Percentiles rank a stretch among this genome's conserved stretches.
These are phyloP conservation scores for Tolypocladium endophyticum DNA, from an alignment of 2,329 filamentous ascomycete genomes.

Conservation along the genomic window DNA sequence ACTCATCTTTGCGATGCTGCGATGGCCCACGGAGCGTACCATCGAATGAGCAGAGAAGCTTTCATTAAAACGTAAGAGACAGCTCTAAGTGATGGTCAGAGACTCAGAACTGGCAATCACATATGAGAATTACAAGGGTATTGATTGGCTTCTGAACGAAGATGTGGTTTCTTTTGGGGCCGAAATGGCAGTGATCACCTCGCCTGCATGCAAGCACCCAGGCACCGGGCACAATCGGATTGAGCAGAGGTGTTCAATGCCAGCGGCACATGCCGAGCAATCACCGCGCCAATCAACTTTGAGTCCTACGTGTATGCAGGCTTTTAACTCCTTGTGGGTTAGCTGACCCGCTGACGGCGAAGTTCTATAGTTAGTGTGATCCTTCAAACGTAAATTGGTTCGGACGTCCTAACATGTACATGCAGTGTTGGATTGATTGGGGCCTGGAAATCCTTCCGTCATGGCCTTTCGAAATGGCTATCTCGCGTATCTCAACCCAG, in stretches of 20 bases:
- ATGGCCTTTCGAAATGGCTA: neutral
- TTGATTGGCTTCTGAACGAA: neutral
- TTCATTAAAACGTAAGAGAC: neutral
- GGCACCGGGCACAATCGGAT: neutral
- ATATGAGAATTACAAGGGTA: neutral
- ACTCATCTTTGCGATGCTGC: too few species aligned
- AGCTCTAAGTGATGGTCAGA: neutral
- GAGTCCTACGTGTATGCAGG: neutral
- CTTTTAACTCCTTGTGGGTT: neutral
- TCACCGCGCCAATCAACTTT: neutral
- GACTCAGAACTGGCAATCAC: neutral
- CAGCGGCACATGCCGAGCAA: neutral
- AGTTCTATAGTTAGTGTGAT: neutral
- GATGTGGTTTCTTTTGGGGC: neutral
- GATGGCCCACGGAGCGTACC: too few species aligned
- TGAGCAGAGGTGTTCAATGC: neutral
- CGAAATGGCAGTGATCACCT: neutral
- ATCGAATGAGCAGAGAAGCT: neutral
- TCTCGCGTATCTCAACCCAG: neutral
- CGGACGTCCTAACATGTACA: too few species aligned
- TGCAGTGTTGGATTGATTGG: neutral
- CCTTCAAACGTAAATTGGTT: neutral
- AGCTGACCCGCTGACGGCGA: neutral
- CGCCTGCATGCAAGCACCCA: neutral
- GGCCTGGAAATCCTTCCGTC: neutral